Percentiles rank a stretch among this genome's conserved stretches.
Conservation (phyloP, 2,329 filamentous ascomycete genomes). For the Penicillium digitatum region DNA sequence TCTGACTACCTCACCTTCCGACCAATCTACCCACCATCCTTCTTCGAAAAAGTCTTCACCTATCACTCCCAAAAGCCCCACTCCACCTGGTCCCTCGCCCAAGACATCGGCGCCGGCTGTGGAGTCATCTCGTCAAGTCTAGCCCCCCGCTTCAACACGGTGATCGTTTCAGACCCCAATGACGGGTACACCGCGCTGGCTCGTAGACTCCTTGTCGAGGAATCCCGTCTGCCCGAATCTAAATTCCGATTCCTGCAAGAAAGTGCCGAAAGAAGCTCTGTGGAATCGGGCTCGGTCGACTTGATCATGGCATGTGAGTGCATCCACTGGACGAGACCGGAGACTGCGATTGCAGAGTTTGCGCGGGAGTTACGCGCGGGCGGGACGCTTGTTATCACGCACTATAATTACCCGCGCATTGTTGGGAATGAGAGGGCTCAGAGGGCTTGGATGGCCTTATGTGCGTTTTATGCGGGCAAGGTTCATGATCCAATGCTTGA, state of each 20-base stretch:
- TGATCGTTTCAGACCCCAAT: slow-evolving; percentile 3
- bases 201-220: not conserved
- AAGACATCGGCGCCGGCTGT: slow-evolving; percentile 5
- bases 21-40: slow-evolving; percentile 4
- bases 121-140: slow-evolving; percentile 4
- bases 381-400: slow-evolving; percentile 1
- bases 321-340: slow-evolving; percentile 5
- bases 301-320: slow-evolving; percentile 6
- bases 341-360: slow-evolving; percentile 1
- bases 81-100: not conserved
- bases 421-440: slow-evolving; percentile 3
- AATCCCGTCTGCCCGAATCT: not conserved
- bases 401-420: slow-evolving; percentile 6
- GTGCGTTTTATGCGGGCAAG: not conserved
- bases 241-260: slow-evolving; percentile 1
- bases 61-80: not conserved
- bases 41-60: slow-evolving; percentile 1
- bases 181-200: slow-evolving; percentile 4
- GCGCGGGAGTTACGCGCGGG: not conserved
- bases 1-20: slow-evolving; percentile 5
- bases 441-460: not conserved
- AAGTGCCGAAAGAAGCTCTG: slow-evolving; percentile 1
- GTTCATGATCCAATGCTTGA: slow-evolving; percentile 1
- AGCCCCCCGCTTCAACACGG: not conserved
- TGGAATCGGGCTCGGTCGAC: not conserved